Base-by-base conservation (phyloP, 805 yeast species). In the Sungouiozyma ichnusensis region DNA sequence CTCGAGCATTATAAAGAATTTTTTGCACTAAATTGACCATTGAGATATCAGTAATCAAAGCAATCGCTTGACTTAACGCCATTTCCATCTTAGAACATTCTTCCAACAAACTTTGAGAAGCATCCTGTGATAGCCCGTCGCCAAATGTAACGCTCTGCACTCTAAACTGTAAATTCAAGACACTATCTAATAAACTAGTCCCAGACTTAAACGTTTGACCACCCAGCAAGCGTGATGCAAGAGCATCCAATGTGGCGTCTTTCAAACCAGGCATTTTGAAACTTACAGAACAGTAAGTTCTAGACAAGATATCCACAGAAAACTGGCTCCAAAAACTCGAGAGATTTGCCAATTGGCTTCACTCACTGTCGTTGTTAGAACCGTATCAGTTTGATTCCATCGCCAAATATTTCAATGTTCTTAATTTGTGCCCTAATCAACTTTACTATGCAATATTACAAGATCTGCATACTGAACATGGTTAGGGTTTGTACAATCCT, bases 91-190 rank as follows among this genome's bases (percentile, higher is more conserved):
- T 47, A 13, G 39, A 38, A 38, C 58, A 47, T 16, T 54, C 58
- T 15, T 44, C 43, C 13, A 47, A 36, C 39, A 56, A 36, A 7
- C 54, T 53, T 16, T 46, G 41, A 15, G 48, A 51, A 7, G 44
- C 50, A 4, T 44, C 37, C 17, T 38, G 24, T 24, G 38, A 42
- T 33, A 48, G 35, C 15, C 47, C 48, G n/a, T 39, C 36, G 3
- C 52, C 52, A 41, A 51, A 48, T 18, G 50, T 39, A 45, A 58
- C 61, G 39, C 50, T 54, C 39, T 58, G 57, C 1, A 53, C 35
- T 35, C 62, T 47, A 36, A 54, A 60, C 33, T 59, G 63, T 31
- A 60, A 39, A 11, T 55, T 44, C 36, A 60, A 38, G 1, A 53
- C 51, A 3, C 48, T 37, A 39, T 59, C 56, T 24, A 60, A 39